Evolutionary conservation across 306 rosid genomes (phyloP).

Genomic region (Benincasa hispida): DNA sequence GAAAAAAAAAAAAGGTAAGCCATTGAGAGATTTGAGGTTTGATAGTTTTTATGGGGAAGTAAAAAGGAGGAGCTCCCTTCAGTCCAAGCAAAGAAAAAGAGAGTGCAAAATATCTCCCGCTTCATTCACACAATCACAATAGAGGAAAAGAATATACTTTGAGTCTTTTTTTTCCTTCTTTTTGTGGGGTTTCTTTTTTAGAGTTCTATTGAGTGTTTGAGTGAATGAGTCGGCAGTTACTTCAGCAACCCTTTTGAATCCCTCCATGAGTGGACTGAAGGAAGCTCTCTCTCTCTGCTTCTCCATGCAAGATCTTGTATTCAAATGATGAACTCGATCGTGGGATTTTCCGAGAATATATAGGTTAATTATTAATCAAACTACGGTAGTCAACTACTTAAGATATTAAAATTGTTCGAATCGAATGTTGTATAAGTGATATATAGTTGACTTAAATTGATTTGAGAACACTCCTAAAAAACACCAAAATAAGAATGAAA

Average conservation of each 20-base stretch:
- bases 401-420: background rate
- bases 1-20: background rate
- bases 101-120: constrained; percentile 44
- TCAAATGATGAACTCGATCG: background rate
- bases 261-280: constrained; percentile 46
- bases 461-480: background rate
- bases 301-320: background rate
- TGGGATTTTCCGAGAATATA: background rate
- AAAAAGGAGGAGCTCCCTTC: constrained; percentile 53
- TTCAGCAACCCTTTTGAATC: constrained; percentile 25
- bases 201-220: constrained; percentile 25
- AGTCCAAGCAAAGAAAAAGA: constrained; percentile 51
- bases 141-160: background rate
- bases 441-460: too few relatives aligned
- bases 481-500: background rate
- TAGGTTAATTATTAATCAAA: background rate
- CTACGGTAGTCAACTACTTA: background rate
- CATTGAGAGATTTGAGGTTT: background rate
- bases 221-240: constrained; percentile 49
- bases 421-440: too few relatives aligned
- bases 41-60: constrained; percentile 2
- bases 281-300: constrained; percentile 32
- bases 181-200: background rate
- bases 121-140: constrained; percentile 48
- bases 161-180: background rate